Conservation (phyloP, 2,329 filamentous ascomycete species). For the Fusarium cyanostomum region DNA sequence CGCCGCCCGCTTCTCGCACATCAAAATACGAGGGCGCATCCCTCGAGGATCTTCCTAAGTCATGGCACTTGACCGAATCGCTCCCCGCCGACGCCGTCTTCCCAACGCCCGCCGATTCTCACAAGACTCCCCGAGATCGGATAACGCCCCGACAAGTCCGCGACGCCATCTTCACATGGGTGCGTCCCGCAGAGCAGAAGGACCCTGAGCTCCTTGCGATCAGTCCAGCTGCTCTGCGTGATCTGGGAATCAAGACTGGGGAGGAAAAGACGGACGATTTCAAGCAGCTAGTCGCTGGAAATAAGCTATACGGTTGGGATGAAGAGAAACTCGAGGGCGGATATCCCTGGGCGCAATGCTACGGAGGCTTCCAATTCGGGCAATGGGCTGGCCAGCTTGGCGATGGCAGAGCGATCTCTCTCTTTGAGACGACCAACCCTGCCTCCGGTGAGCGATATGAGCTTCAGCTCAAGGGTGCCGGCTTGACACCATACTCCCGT, state of each 20-base stretch:
- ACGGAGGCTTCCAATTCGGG: conserved; percentile 84
- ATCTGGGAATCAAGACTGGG: conserved; percentile 77
- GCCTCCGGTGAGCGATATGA: conserved; percentile 80
- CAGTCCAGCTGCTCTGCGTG: conserved; percentile 79
- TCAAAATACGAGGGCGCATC: conserved; percentile 46
- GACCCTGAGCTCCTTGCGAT: conserved; percentile 83
- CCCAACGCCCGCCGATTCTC: conserved; percentile 82
- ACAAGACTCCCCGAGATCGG: conserved; percentile 79
- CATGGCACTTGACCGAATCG: conserved; percentile 71
- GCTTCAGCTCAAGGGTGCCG: conserved; percentile 93
- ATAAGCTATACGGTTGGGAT: conserved; percentile 82
- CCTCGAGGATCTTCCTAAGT: conserved; percentile 68
- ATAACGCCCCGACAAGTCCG: conserved; percentile 86
- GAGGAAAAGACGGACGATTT: conserved; percentile 80
- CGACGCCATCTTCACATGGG: conserved; percentile 87
- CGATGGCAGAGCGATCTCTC: conserved; percentile 91
- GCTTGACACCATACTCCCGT: conserved; percentile 90
- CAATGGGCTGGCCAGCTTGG: conserved; percentile 96
- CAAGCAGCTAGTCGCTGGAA: conserved; percentile 80
- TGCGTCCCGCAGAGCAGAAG: conserved; percentile 78
- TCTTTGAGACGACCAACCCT: conserved; percentile 89
- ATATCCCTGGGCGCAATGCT: conserved; percentile 99
- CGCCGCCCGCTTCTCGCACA: conserved; percentile 5
- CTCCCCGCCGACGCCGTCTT: conserved; percentile 81
- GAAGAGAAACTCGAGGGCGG: conserved; percentile 72